These are phyloP conservation scores for Exophiala viscosa DNA, from an alignment of 2,329 filamentous ascomycete species.

Conservation along the genomic window DNA sequence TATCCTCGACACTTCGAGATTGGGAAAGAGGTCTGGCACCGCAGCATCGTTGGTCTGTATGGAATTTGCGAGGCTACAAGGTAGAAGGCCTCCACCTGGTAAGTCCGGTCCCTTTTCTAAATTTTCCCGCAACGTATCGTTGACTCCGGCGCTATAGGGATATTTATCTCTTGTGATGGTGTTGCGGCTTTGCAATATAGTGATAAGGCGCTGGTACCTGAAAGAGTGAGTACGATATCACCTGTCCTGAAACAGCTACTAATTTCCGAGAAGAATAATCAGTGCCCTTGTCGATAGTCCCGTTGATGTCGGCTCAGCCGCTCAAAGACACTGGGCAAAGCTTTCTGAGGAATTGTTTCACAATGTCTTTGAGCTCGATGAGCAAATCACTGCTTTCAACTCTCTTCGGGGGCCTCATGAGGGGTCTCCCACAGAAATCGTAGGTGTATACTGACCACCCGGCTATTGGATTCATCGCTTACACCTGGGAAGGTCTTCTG, in stretches of 20 bases:
- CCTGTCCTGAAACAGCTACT: too few relatives aligned
- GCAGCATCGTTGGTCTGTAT: background rate
- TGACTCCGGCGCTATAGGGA: background rate
- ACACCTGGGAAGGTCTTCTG: background rate
- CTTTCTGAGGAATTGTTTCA: background rate
- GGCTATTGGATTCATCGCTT: background rate
- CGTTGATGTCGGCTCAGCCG: too few relatives aligned
- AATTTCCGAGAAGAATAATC: too few relatives aligned
- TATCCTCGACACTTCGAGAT: background rate
- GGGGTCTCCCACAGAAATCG: background rate
- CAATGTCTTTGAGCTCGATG: background rate
- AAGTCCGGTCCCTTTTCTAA: background rate
- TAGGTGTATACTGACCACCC: background rate
- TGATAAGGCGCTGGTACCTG: background rate
- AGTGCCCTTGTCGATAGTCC: too few relatives aligned
- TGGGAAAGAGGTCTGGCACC: background rate
- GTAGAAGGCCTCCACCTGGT: background rate
- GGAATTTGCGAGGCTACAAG: background rate
- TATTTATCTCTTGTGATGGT: background rate
- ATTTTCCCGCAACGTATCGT: too few relatives aligned
- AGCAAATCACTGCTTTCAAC: background rate
- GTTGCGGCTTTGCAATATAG: background rate
- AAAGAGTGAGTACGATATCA: background rate
- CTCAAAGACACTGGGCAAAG: background rate
- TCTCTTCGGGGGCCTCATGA: background rate